Evolutionary conservation across 208 protist genomes (phyloP).

Genomic region (Naegleria gruberi): DNA sequence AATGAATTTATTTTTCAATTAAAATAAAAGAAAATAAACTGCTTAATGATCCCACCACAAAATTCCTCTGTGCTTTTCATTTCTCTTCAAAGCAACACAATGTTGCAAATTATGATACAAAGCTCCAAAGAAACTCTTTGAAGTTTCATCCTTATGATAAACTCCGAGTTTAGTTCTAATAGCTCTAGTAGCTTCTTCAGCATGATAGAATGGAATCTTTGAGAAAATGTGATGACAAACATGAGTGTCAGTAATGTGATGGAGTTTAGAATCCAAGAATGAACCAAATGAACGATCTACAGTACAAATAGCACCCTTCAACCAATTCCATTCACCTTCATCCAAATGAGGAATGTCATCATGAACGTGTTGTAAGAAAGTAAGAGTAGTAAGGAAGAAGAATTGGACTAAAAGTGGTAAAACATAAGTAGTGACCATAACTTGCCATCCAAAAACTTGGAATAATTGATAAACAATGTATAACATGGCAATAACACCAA

Average conservation of each 20-base stretch:
- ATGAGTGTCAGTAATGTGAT: not conserved
- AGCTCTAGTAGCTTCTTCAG: not conserved
- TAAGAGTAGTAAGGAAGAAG: not conserved
- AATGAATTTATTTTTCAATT: too few relatives aligned
- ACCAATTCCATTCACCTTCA: not conserved
- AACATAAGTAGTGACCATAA: not conserved
- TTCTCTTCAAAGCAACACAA: not conserved
- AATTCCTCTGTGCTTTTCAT: not conserved
- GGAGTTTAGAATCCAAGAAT: not conserved
- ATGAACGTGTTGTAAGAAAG: conserved; percentile 3
- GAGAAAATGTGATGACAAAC: conserved; percentile 10
- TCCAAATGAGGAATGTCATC: not conserved
- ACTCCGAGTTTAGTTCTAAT: not conserved
- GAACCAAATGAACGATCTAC: not conserved
- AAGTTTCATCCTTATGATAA: not conserved
- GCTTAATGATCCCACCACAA: not conserved
- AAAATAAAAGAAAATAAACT: too few relatives aligned
- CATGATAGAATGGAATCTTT: conserved; percentile 8
- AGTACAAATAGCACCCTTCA: not conserved
- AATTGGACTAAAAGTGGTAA: not conserved
- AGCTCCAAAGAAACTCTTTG: not conserved
- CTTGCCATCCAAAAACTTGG: not conserved
- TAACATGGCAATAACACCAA: not conserved
- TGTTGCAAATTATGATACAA: not conserved
- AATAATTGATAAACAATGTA: not conserved